Evolutionary conservation across 768 basidiomycete genomes (phyloP).

Genomic region (Leccinum aurantiacum): DNA sequence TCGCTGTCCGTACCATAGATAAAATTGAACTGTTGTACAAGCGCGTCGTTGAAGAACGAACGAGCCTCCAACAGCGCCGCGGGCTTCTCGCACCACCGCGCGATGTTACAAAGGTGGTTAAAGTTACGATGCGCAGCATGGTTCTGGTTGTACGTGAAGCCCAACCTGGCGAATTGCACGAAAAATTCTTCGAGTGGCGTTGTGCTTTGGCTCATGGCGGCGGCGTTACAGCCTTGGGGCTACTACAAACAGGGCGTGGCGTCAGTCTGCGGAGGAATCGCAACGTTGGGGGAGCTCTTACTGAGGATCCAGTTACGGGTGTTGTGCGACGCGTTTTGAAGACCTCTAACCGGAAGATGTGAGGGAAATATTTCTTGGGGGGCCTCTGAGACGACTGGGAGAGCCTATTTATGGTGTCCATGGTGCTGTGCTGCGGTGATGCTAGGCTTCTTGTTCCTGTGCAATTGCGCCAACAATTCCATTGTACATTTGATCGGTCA

Average conservation of each 20-base stretch:
- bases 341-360: not conserved
- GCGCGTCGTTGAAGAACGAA: constrained; percentile 19
- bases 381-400: not conserved
- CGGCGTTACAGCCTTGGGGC: not conserved
- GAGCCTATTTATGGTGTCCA: not conserved
- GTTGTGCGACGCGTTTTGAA: no score
- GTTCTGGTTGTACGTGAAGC: constrained; percentile 15
- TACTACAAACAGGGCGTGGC: not conserved
- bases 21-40: constrained; percentile 27
- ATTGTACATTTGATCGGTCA: no score
- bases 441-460: not conserved
- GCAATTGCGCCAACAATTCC: not conserved
- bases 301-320: not conserved
- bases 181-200: constrained; percentile 29
- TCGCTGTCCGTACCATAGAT: constrained; percentile 22
- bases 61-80: not conserved
- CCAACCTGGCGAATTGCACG: constrained; percentile 13
- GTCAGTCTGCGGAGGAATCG: not conserved
- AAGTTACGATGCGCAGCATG: constrained; percentile 26
- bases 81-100: constrained; percentile 2
- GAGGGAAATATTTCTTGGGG: not conserved
- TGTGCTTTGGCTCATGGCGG: constrained; percentile 6
- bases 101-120: constrained; percentile 4
- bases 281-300: not conserved
- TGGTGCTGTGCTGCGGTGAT: not conserved